Evolutionary conservation across 2,329 filamentous ascomycete species (phyloP), one percentile per base, ranked within the genome.

Genomic region (Colletotrichum graminicola): DNA sequence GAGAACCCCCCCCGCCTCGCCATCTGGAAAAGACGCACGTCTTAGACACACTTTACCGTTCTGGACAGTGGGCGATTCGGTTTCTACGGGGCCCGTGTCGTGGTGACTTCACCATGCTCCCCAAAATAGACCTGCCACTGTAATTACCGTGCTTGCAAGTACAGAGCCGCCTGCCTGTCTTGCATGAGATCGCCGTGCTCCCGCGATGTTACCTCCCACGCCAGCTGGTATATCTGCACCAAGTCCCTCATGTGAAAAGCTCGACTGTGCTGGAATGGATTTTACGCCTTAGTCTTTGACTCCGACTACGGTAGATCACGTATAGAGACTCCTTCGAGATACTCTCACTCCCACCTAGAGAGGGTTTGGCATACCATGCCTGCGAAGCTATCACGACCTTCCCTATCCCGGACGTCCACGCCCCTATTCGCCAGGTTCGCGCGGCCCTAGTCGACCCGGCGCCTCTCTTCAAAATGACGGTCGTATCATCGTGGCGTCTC

Each of bases 81-180:
- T 32, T 47, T 23, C 39, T 21, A n/a, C 21, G 7, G 66, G 39
- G 29, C 66, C 52, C 14, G 55, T 49, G 54, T 36, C 45, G 60
- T 26, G 36, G 47, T 36, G 43, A 66, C 55, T 70, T 61, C 62
- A 36, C 54, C 62, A 49, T n/a, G 32, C 26, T 29, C n/a, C 18
- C 54, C 49, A 70, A 69, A 70, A 54, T 70, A 66, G 62, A 70
- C 29, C 47, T 23, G 5, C 39, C 29, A 23, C 47, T 26, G 55
- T 8, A 10, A 4, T 41, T 1, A 26, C 21, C 26, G 65, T 52
- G 60, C 66, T 49, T 60, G 61, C n/a, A 39, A 34, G 1, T 61
- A n/a, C 49, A 51, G 67, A 70, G 67, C 67, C 67, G 67, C 67
- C 54, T 69, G 61, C 52, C 66, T 51, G 62, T 66, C 49, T 66